phyloP scores from a whole-genome alignment of 1,284 basidiomycete species.

The Coriolopsis trogii region DNA sequence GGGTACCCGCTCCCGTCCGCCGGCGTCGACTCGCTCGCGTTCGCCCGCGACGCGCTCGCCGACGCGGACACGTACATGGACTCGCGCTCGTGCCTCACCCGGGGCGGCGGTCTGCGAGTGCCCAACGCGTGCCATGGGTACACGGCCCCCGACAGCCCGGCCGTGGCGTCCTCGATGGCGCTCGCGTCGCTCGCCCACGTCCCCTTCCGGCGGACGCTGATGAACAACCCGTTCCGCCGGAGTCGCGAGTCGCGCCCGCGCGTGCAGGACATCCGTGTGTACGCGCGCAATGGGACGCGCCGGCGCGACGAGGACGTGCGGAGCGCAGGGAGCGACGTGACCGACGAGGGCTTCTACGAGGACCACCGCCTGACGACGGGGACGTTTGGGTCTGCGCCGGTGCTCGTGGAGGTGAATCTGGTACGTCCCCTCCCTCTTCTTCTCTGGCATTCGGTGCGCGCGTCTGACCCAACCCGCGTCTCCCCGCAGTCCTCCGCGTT shows the following conservation, averaged over 20 bases:
- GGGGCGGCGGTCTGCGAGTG: too few relatives aligned
- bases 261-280: conserved; percentile 7
- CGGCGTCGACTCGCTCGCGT: conserved; percentile 25
- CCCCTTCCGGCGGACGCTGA: conserved; percentile 16
- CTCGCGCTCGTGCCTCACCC: conserved; percentile 32
- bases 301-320: conserved; percentile 2
- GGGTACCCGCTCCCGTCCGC: conserved; percentile 13
- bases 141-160: conserved; percentile 26
- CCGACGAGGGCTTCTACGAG: conserved; percentile 36
- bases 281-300: neutral
- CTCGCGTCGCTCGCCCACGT: conserved; percentile 22
- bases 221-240: conserved; percentile 16
- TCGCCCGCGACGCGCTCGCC: conserved; percentile 30
- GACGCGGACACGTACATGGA: conserved; percentile 34
- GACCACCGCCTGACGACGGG: conserved; percentile 26
- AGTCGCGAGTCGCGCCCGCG: conserved; percentile 11
- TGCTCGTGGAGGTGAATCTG: conserved; percentile 37
- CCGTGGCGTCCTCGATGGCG: conserved; percentile 29
- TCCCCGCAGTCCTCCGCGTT: conserved; percentile 47
- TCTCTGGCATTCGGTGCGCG: conserved; percentile 1
- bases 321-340: conserved; percentile 17
- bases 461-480: conserved; percentile 1
- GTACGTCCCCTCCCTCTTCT: conserved; percentile 27
- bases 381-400: conserved; percentile 30
- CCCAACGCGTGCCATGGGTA: too few relatives aligned